Percentiles rank a stretch among this genome's conserved stretches.
phyloP scores from a whole-genome alignment of 2,329 filamentous ascomycete genomes.

The Eutypa lata region DNA sequence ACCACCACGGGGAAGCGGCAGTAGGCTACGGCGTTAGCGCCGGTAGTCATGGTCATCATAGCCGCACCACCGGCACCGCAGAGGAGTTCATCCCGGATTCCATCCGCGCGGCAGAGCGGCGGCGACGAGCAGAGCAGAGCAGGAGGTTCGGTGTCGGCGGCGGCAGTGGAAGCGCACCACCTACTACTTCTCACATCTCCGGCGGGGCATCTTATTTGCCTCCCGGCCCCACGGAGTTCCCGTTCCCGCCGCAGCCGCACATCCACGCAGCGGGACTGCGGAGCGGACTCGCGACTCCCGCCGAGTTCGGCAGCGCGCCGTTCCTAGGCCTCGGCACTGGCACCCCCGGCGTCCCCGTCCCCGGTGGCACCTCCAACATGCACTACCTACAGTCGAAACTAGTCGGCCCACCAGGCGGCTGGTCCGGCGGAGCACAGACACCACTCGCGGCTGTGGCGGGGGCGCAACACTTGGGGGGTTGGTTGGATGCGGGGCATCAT shows the following conservation, averaged over 20 bases:
- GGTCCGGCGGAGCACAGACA: slow-evolving; percentile 75
- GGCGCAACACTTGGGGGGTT: slow-evolving; percentile 57
- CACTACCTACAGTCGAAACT: slow-evolving; percentile 82
- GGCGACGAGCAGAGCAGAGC: slow-evolving; percentile 31
- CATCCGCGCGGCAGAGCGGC: slow-evolving; percentile 31
- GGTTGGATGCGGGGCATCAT: slow-evolving; percentile 30
- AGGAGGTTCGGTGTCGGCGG: slow-evolving; percentile 16
- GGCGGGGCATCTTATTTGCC: slow-evolving; percentile 18
- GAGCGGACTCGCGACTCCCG: slow-evolving; percentile 33
- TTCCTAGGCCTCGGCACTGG: slow-evolving; percentile 52
- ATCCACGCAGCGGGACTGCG: slow-evolving; percentile 35
- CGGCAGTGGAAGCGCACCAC: slow-evolving; percentile 8
- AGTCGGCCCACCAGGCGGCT: slow-evolving; percentile 46
- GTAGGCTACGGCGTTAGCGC: too few relatives aligned
- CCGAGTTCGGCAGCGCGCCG: slow-evolving; percentile 45
- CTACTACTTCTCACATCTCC: too few relatives aligned
- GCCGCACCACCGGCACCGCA: background rate
- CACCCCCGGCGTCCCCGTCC: slow-evolving; percentile 55
- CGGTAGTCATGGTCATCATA: too few relatives aligned
- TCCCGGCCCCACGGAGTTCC: slow-evolving; percentile 18
- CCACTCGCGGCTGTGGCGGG: slow-evolving; percentile 77
- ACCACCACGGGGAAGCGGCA: background rate
- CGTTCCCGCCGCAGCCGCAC: slow-evolving; percentile 32
- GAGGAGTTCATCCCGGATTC: slow-evolving; percentile 27
- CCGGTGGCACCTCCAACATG: slow-evolving; percentile 72